Evolutionary conservation across 75 land plant species (phyloP).

Genomic region (Cryptomeria japonica): DNA sequence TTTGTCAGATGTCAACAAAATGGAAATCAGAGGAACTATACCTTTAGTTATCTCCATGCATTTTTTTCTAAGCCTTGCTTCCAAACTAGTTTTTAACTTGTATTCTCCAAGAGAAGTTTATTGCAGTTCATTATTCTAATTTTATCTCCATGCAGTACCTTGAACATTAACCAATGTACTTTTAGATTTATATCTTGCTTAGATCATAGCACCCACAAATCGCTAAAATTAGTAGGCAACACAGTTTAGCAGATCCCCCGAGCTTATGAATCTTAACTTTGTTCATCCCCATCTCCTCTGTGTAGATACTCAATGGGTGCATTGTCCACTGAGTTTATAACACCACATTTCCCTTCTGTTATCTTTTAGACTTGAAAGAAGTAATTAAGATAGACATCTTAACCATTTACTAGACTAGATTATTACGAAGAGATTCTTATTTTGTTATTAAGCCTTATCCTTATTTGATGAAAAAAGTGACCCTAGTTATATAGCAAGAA

Average conservation of each 20-base stretch:
- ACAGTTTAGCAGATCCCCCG: neutral
- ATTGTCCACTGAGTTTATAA: too few relatives aligned
- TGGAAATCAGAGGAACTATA: neutral
- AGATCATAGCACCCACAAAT: neutral
- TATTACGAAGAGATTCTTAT: neutral
- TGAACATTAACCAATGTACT: neutral
- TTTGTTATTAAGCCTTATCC: neutral
- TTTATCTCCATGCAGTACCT: neutral
- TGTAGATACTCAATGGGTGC: neutral
- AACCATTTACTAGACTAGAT: neutral
- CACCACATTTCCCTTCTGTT: neutral
- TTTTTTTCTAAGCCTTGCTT: neutral
- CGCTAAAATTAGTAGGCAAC: neutral
- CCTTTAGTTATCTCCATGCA: neutral
- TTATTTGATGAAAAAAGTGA: neutral
- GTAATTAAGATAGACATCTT: neutral
- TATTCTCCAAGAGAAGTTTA: neutral
- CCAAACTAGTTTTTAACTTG: neutral
- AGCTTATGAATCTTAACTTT: neutral
- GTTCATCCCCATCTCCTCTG: neutral
- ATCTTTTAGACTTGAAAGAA: neutral
- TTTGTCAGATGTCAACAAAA: neutral
- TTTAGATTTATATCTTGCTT: neutral
- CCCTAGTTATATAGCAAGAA: neutral
- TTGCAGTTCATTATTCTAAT: neutral